Percentiles rank a stretch among this genome's conserved stretches.
Conservation (phyloP, 2,329 filamentous ascomycete species). For the Neonectria coccinea region DNA sequence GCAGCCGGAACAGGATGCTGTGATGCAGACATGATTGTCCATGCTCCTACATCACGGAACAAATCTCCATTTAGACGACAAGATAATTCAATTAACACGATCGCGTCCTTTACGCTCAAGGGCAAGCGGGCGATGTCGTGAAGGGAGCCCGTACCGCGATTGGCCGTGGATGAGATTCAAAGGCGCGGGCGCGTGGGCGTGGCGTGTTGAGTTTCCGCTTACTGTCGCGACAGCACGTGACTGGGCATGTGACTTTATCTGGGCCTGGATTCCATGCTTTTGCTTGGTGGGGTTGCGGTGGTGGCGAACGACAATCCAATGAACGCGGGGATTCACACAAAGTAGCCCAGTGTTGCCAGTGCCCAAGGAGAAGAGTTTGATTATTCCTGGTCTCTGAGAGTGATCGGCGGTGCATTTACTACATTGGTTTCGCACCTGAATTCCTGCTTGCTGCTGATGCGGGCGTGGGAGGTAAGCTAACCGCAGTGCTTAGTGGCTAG, state of each 20-base stretch:
- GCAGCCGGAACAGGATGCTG: slow-evolving; percentile 13
- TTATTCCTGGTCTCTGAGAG: neutral
- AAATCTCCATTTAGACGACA: neutral
- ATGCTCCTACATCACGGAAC: slow-evolving; percentile 16
- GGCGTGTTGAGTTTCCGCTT: slow-evolving; percentile 17
- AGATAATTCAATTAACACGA: slow-evolving; percentile 13
- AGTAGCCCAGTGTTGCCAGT: neutral
- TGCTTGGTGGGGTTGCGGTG: neutral
- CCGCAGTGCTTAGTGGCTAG: too few relatives aligned
- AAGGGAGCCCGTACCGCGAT: slow-evolving; percentile 35
- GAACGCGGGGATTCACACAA: neutral
- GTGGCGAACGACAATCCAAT: neutral
- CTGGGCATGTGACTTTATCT: neutral
- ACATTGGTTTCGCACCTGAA: neutral
- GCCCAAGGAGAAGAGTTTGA: neutral
- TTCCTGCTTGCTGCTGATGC: neutral
- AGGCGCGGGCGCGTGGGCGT: slow-evolving; percentile 32
- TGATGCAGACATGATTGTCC: slow-evolving; percentile 24
- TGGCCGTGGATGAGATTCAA: slow-evolving; percentile 1
- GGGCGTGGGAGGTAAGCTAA: neutral
- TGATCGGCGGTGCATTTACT: neutral
- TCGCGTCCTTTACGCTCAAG: slow-evolving; percentile 15
- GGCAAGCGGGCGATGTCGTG: slow-evolving; percentile 16
- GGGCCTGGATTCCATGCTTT: neutral
- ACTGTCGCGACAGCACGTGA: slow-evolving; percentile 45